These are phyloP conservation scores for Wickerhamiella cacticola DNA, from an alignment of 805 yeast species.

Conservation along the genomic window DNA sequence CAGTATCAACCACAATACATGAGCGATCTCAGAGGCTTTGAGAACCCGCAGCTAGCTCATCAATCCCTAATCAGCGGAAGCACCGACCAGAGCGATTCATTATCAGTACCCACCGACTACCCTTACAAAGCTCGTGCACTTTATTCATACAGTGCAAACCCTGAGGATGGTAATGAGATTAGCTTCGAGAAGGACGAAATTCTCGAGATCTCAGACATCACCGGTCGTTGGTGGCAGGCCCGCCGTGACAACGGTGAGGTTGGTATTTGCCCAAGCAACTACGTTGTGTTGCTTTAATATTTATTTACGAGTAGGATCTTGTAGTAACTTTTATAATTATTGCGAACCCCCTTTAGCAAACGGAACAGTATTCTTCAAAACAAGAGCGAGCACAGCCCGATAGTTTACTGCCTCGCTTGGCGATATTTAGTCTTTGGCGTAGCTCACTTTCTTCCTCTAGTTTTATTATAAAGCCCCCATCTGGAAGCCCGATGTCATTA, in stretches of 20 bases:
- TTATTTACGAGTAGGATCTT: constrained; percentile 8
- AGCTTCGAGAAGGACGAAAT: constrained; percentile 84
- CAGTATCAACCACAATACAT: constrained; percentile 16
- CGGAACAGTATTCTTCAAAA: too few species aligned
- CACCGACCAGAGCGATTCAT: constrained; percentile 13
- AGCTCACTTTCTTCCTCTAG: too few species aligned
- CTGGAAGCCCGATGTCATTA: too few species aligned
- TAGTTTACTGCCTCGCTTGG: too few species aligned
- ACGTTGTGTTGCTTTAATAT: constrained; percentile 47
- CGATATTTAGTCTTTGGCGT: too few species aligned
- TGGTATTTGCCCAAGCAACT: constrained; percentile 94
- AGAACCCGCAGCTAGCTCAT: constrained; percentile 8
- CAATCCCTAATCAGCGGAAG: constrained; percentile 10
- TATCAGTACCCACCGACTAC: constrained; percentile 34
- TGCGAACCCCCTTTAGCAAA: too few species aligned
- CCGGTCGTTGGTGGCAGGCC: constrained; percentile 99
- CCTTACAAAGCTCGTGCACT: constrained; percentile 80
- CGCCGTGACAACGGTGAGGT: constrained; percentile 78
- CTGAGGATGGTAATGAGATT: constrained; percentile 84
- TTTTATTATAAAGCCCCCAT: too few species aligned
- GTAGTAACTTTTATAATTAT: neutral
- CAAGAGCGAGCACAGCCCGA: too few species aligned
- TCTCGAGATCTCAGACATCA: constrained; percentile 82
- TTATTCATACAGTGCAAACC: constrained; percentile 78
- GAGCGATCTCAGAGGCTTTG: constrained; percentile 17